phyloP scores from a whole-genome alignment of 495 filamentous ascomycete species.

The Letharia lupina region DNA sequence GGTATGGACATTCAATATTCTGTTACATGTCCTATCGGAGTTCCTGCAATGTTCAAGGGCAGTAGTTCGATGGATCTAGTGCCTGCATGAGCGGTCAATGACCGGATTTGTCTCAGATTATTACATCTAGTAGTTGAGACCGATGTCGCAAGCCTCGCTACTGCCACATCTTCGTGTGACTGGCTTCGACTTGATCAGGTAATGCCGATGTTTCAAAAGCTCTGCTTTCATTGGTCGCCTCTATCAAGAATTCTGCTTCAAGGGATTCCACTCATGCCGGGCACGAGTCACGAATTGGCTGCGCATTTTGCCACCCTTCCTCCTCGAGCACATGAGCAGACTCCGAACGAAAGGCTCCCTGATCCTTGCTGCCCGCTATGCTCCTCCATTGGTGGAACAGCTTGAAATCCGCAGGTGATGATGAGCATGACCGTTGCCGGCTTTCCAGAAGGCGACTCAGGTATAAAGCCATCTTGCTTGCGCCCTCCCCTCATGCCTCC shows the following conservation, averaged over 20 bases:
- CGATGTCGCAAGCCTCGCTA: not conserved
- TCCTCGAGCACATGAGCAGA: not conserved
- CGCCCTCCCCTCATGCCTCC: not conserved
- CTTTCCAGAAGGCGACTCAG: not conserved
- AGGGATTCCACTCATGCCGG: not conserved
- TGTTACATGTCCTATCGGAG: not conserved
- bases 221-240: not conserved
- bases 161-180: not conserved
- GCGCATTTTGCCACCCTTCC: not conserved
- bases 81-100: conserved; percentile 3
- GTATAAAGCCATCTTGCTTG: not conserved
- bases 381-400: not conserved
- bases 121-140: not conserved
- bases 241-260: not conserved
- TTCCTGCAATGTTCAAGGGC: conserved; percentile 9
- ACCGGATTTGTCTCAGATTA: not conserved
- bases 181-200: not conserved
- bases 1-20: not conserved
- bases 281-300: not conserved
- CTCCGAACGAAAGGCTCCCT: not conserved
- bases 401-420: not conserved
- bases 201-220: not conserved
- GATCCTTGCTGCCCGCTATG: not conserved
- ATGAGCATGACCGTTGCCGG: not conserved
- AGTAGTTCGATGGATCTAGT: conserved; percentile 1